A percentile compares a stretch with the other conserved stretches of the same genome.
These are phyloP conservation scores for Colletotrichum spaethianum DNA, from an alignment of 2,329 filamentous ascomycete genomes.

Conservation along the genomic window DNA sequence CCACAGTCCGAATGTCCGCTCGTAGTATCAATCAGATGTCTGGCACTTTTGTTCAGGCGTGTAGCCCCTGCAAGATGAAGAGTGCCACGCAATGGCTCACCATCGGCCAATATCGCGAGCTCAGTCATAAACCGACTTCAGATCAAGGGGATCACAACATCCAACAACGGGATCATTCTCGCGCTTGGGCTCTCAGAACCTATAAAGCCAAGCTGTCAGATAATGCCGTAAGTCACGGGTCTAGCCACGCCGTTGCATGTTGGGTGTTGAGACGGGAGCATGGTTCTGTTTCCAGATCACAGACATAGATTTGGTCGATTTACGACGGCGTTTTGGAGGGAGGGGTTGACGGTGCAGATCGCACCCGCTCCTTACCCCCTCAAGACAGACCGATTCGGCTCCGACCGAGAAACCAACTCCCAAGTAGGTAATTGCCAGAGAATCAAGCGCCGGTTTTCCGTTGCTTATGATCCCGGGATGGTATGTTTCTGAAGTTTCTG, in stretches of 20 bases:
- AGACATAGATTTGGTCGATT: not conserved
- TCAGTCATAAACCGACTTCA: not conserved
- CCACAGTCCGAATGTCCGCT: not conserved
- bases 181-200: not conserved
- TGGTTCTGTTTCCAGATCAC: not conserved
- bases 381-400: constrained; percentile 1
- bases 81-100: not conserved
- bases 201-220: not conserved
- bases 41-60: not conserved
- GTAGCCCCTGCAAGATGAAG: not conserved
- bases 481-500: not conserved
- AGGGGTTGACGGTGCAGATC: not conserved
- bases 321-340: not conserved
- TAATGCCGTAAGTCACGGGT: not conserved
- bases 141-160: not conserved
- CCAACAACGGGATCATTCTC: not conserved
- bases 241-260: not conserved
- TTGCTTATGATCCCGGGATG: not conserved
- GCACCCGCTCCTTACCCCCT: not conserved
- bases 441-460: not conserved
- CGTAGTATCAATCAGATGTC: not conserved
- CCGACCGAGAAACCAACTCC: not conserved
- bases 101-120: not conserved
- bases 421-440: not conserved
- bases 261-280: not conserved